Base-by-base conservation (phyloP, 2,329 filamentous ascomycete genomes). In the Fusarium citri region DNA sequence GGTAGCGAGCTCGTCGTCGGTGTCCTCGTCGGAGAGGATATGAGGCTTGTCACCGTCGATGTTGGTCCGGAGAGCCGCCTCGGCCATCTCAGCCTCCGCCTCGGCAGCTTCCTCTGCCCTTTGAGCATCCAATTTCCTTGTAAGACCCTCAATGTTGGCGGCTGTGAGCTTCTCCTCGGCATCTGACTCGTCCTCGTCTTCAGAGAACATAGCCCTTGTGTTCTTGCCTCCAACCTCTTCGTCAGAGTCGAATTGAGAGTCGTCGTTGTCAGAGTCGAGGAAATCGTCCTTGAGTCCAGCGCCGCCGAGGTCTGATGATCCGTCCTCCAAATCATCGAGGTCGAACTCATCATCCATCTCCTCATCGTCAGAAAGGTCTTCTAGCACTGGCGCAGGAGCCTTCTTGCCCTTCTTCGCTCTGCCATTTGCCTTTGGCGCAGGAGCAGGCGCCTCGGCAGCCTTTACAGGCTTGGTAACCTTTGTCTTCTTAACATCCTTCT, bases 71-170 rank as follows among this genome's bases (percentile, higher is more conserved):
- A 98, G 80, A 11, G 93, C 92, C 46, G 88, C 90, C 72, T 98
- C 93, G 77, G 94, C 89, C 78, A 98, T 83, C 79, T 99, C 96
- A 34, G 91, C 92, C 73, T 94, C 89, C 25, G 93, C 94, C 67
- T 94, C 93, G 25, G 90, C 94, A 20, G 91, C 93, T 69, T 97
- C 93, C 64, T 91, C 87, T 46, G 92, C 92, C 76, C 88, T 84
- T 77, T 96, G 85, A 76, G 88, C 85, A 78, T 99, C 95, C 60
- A 99, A 82, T 79, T 94, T 95, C 74, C 90, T 87, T 58, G 95
- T 94, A 59, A 99, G 84, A 62, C 96, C 96, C 75, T 92, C 96
- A 68, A 99, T 98, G 80, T 99, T 99, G 68, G 96, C 96, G 3
- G 94, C 94, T 54, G 94, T 99, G 72, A 99, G 87, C 78, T 91